Conservation (phyloP, 2,329 filamentous ascomycete genomes). For the Cladophialophora yegresii region DNA sequence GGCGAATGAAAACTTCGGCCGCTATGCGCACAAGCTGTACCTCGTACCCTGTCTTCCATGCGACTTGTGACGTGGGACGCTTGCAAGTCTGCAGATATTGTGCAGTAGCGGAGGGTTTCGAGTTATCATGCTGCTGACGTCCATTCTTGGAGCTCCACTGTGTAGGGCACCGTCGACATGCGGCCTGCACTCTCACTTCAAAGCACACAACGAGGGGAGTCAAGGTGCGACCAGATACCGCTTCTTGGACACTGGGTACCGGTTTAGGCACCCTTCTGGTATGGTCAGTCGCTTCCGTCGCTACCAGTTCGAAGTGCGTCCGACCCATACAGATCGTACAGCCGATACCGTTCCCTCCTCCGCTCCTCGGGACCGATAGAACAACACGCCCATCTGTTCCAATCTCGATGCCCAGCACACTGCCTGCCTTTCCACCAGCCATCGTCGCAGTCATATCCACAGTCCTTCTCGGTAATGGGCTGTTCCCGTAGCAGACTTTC, state of each 20-base stretch:
- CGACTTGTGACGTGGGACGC: background rate
- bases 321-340: background rate
- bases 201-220: background rate
- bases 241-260: background rate
- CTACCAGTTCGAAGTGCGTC: background rate
- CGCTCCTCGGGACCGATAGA: constrained; percentile 6
- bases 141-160: background rate
- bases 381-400: constrained; percentile 11
- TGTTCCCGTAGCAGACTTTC: constrained; percentile 12
- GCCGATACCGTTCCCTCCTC: constrained; percentile 3
- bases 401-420: constrained; percentile 14
- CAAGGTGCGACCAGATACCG: background rate
- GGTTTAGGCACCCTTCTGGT: background rate
- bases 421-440: constrained; percentile 20
- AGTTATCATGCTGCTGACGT: constrained; percentile 21
- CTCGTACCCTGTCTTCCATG: background rate
- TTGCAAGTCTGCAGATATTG: background rate
- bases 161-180: background rate
- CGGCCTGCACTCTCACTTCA: background rate
- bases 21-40: background rate
- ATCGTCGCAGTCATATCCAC: constrained; percentile 22
- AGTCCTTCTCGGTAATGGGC: constrained; percentile 14
- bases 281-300: background rate
- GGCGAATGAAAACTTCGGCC: background rate
- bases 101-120: constrained; percentile 15